Evolutionary conservation across 352 stramenopile genomes (phyloP).

Genomic region (Phytopythium aichiense): DNA sequence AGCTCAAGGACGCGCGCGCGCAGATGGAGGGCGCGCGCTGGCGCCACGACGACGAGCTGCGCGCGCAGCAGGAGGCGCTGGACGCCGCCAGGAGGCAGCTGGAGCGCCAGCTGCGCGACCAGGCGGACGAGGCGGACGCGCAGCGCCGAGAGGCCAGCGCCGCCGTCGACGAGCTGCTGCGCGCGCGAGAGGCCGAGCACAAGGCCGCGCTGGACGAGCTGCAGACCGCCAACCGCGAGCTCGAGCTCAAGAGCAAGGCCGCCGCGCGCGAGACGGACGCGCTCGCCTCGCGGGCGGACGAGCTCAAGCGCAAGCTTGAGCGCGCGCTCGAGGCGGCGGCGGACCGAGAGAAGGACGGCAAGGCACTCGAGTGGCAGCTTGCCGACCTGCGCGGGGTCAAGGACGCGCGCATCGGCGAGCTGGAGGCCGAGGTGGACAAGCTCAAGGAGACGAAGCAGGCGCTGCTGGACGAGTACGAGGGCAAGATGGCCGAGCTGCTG

Average conservation of each 20-base stretch:
- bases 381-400: conserved; percentile 51
- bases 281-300: conserved; percentile 35
- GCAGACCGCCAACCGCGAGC: conserved; percentile 36
- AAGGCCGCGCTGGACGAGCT: conserved; percentile 40
- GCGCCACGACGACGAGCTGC: conserved; percentile 76
- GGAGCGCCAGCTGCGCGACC: conserved; percentile 58
- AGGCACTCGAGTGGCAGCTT: conserved; percentile 66
- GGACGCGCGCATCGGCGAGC: conserved; percentile 55
- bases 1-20: conserved; percentile 67
- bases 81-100: conserved; percentile 43
- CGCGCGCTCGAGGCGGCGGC: conserved; percentile 52
- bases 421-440: conserved; percentile 51
- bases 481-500: conserved; percentile 80
- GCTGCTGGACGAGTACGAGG: conserved; percentile 82
- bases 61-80: conserved; percentile 54
- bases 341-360: conserved; percentile 64
- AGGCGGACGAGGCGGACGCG: conserved; percentile 75
- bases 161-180: conserved; percentile 77
- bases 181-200: conserved; percentile 59
- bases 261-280: conserved; percentile 37
- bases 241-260: conserved; percentile 59
- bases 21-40: conserved; percentile 69
- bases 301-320: conserved; percentile 65
- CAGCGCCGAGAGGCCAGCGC: conserved; percentile 68
- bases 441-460: conserved; percentile 73